These are phyloP conservation scores for Pecoramyces ruminantium DNA, from an alignment of 192 early-diverging fungal species.

Conservation along the genomic window DNA sequence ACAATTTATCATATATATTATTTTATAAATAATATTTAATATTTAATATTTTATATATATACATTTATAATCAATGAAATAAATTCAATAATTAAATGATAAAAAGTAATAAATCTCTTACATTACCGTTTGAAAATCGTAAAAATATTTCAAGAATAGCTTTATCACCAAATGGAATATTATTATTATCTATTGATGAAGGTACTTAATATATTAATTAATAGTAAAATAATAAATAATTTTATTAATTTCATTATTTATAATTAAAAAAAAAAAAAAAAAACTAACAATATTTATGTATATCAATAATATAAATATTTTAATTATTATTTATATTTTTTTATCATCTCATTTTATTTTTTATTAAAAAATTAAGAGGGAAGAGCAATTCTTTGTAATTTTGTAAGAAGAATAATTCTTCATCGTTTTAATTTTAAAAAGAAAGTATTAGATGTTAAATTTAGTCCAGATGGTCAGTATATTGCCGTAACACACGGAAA, in stretches of 20 bases:
- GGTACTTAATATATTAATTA: constrained; percentile 27
- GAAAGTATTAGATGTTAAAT: constrained; percentile 63
- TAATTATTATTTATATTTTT: neutral
- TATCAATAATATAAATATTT: neutral
- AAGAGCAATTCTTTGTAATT: constrained; percentile 71
- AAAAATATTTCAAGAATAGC: constrained; percentile 80
- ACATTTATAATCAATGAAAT: no score
- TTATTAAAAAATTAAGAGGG: constrained; percentile 37
- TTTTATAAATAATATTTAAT: no score
- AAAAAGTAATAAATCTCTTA: constrained; percentile 70
- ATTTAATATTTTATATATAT: no score
- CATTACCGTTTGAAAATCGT: constrained; percentile 84
- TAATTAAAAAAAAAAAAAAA: no score
- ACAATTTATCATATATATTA: no score
- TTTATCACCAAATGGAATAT: constrained; percentile 67
- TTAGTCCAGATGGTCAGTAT: constrained; percentile 77
- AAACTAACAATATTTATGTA: neutral
- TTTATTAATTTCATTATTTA: no score
- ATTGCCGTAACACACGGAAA: constrained; percentile 79
- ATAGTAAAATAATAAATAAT: no score
- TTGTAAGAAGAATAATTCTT: constrained; percentile 64
- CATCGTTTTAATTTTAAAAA: constrained; percentile 78
- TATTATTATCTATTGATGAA: constrained; percentile 87
- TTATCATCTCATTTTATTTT: neutral
- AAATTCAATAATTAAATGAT: no score